Conservation (phyloP, 768 basidiomycete species). For the Pleurotus salmoneostramineus region DNA sequence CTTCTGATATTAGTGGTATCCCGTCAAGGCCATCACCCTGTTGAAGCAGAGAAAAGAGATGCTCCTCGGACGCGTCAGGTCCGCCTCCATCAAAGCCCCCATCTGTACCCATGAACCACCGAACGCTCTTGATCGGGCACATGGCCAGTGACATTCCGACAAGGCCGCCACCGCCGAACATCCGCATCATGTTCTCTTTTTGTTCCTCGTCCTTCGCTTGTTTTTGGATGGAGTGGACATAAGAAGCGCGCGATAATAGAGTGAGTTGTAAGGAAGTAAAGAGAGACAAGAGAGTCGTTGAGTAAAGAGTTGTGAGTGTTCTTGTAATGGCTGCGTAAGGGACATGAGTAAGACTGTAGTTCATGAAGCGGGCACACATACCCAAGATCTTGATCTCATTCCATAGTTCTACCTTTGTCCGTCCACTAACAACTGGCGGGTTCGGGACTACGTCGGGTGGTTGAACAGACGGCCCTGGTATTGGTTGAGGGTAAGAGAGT, state of each 20-base stretch:
- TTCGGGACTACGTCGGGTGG: not conserved
- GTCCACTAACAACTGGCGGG: constrained; percentile 8
- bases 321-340: constrained; percentile 71
- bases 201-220: constrained; percentile 56
- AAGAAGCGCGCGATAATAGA: constrained; percentile 77
- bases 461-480: constrained; percentile 21
- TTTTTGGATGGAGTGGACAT: constrained; percentile 64
- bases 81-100: constrained; percentile 13
- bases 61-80: constrained; percentile 19
- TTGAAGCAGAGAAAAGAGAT: not conserved
- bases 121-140: constrained; percentile 25
- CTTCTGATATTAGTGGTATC: constrained; percentile 30
- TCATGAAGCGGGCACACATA: constrained; percentile 24
- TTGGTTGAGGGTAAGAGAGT: constrained; percentile 20
- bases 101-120: constrained; percentile 19
- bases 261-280: constrained; percentile 85
- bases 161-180: constrained; percentile 15
- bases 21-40: not conserved
- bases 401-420: constrained; percentile 85
- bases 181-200: constrained; percentile 37
- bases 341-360: constrained; percentile 4
- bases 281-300: constrained; percentile 81
- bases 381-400: constrained; percentile 88
- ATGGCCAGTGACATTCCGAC: constrained; percentile 23
- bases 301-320: constrained; percentile 82